Evolutionary conservation across 2,329 filamentous ascomycete genomes (phyloP), one percentile per base, ranked within the genome.

Genomic region (Alternaria dauci): DNA sequence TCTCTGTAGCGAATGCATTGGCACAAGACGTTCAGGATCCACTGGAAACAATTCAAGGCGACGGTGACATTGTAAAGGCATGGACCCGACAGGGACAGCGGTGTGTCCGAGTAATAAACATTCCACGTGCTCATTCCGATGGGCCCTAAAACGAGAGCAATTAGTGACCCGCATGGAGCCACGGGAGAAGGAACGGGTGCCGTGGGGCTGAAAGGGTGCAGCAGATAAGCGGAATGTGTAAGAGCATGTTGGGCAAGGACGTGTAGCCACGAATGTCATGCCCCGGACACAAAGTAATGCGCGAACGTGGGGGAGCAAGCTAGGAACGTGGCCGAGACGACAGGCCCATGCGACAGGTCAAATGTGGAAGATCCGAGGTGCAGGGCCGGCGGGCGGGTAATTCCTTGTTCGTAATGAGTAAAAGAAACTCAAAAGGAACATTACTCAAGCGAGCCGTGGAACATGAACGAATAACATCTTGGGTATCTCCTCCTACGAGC

Each of bases 401-500:
- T 58, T 39, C 34, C 55, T 51, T 42, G 44, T 53, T 52, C 25
- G 39, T 50, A 32, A 58, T 58, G 30, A 56, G 57, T 62, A 67
- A 69, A 62, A 69, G 63, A 58, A 72, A 70, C 55, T 42, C 59
- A 50, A 41, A 59, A 56, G 34, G 52, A 51, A 60, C 60, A 59
- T 61, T 54, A 60, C 51, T 43, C 51, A 51, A 50, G 46, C 42
- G 43, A 55, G 47, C 46, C 34, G 28, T 39, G 48, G 26, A 53
- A 42, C 36, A 20, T 58, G 60, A 65, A 67, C 42, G 56, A 66
- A 63, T 58, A 68, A 60, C 58, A 54, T 71, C 69, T 72, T 72
- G 73, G 73, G 73, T 76, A 76, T 76, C 73, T 73, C 70, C 68
- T 71, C 69, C 71, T 66, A 70, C 74, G 71, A 63, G 65, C 67